Conservation (phyloP, 2,329 filamentous ascomycete species). For the Xylariales sp. region DNA sequence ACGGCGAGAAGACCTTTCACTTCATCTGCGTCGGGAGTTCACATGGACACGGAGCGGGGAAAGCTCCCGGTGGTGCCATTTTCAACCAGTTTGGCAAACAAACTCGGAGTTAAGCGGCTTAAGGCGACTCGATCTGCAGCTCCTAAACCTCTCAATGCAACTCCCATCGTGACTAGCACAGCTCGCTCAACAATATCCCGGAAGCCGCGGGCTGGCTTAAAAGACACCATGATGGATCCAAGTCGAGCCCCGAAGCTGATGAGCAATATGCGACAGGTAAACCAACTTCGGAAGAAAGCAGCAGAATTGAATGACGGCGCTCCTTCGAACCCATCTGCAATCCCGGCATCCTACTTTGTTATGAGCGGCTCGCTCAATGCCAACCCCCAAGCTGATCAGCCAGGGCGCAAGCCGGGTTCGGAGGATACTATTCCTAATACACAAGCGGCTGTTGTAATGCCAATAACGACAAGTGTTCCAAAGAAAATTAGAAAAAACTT, state of each 20-base stretch:
- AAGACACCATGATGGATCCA: conserved; percentile 35
- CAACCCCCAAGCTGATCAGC: conserved; percentile 4
- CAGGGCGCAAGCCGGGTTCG: not conserved
- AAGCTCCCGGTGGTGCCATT: conserved; percentile 6
- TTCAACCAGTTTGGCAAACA: conserved; percentile 14
- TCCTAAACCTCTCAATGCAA: not conserved
- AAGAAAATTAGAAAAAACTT: conserved; percentile 4
- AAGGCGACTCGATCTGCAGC: conserved; percentile 19
- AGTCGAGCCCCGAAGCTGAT: conserved; percentile 37
- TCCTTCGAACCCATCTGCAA: conserved; percentile 30
- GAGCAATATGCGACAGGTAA: conserved; percentile 27
- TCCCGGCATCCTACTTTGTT: conserved; percentile 23
- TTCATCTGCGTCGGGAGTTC: not conserved
- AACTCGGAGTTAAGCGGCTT: conserved; percentile 8
- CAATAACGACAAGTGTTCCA: not conserved
- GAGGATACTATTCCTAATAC: not conserved
- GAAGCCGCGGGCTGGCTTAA: conserved; percentile 25
- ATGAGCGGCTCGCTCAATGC: conserved; percentile 11
- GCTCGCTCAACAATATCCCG: not conserved
- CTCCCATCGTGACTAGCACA: not conserved
- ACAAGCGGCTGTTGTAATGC: not conserved
- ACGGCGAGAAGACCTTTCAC: conserved; percentile 26
- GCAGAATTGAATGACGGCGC: conserved; percentile 39
- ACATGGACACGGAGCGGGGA: conserved; percentile 5
- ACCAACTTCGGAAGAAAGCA: conserved; percentile 35